These are phyloP conservation scores for Tulasnella sp. DNA, from an alignment of 768 basidiomycete genomes.

Conservation along the genomic window DNA sequence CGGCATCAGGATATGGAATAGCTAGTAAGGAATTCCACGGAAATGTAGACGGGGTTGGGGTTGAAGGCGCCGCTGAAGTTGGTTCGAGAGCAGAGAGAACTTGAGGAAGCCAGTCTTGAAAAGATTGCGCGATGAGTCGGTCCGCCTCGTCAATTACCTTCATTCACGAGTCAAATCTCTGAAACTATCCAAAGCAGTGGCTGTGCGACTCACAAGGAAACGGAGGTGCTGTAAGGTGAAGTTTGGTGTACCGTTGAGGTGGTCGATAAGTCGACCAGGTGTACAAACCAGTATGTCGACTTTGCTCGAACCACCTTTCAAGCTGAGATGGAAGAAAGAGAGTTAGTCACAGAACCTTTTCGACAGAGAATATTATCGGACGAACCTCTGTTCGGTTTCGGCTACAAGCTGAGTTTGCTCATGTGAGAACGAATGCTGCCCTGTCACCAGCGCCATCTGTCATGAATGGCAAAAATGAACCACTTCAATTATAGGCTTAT, in stretches of 20 bases:
- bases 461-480: neutral
- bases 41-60: neutral
- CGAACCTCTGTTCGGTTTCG: constrained; percentile 59
- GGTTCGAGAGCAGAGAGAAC: constrained; percentile 75
- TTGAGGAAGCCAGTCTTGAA: constrained; percentile 91
- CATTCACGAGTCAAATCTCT: neutral
- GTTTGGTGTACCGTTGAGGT: constrained; percentile 82
- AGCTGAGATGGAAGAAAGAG: constrained; percentile 46
- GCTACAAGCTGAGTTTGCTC: constrained; percentile 83
- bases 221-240: constrained; percentile 93
- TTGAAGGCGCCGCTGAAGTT: constrained; percentile 38
- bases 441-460: constrained; percentile 79
- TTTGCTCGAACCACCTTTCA: constrained; percentile 85
- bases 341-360: neutral
- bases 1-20: constrained; percentile 54
- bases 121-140: constrained; percentile 90
- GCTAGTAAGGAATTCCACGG: neutral
- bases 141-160: constrained; percentile 99
- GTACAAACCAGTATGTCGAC: constrained; percentile 95
- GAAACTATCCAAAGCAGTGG: neutral
- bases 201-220: constrained; percentile 67
- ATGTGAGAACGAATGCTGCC: constrained; percentile 91
- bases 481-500: neutral
- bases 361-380: constrained; percentile 15
- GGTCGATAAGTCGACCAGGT: constrained; percentile 93